These are phyloP conservation scores for Rhizopus arrhizus DNA, from an alignment of 371 early-diverging fungal genomes.

Conservation along the genomic window DNA sequence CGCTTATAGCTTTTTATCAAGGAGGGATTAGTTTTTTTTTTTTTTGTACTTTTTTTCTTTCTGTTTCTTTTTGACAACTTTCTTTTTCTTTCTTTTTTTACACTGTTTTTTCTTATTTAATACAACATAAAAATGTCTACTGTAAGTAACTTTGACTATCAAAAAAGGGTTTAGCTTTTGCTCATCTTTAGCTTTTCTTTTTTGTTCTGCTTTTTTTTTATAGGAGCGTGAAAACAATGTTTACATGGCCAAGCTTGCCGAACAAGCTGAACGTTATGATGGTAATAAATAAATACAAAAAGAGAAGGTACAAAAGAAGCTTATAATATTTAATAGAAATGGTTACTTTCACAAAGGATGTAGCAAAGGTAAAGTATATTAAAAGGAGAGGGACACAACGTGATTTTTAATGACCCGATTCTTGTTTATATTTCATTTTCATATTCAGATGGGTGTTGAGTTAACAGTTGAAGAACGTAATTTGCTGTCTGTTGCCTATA, in stretches of 20 bases:
- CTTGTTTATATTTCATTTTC: conserved; percentile 5
- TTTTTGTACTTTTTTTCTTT: neutral
- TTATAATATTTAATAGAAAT: conserved; percentile 69
- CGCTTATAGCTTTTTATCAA: neutral
- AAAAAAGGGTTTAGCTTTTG: neutral
- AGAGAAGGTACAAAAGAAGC: neutral
- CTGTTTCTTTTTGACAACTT: conserved; percentile 1
- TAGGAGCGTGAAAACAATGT: conserved; percentile 59
- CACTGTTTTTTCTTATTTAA: neutral
- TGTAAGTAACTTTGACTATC: neutral
- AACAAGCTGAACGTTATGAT: conserved; percentile 99
- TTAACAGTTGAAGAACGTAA: conserved; percentile 97
- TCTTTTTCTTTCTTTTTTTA: neutral
- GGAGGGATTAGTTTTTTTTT: neutral
- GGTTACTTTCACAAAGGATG: conserved; percentile 93
- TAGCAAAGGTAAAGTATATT: conserved; percentile 56
- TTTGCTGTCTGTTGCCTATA: conserved; percentile 98
- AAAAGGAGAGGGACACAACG: conserved; percentile 5
- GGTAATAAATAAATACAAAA: conserved; percentile 31
- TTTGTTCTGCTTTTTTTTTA: neutral
- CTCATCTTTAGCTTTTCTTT: conserved; percentile 9
- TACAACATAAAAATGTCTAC: neutral
- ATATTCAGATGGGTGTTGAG: conserved; percentile 56
- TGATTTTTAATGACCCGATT: conserved; percentile 4
- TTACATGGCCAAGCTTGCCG: conserved; percentile 97